phyloP scores from a whole-genome alignment of 1,284 basidiomycete genomes.

The Marasmius tenuissimus region DNA sequence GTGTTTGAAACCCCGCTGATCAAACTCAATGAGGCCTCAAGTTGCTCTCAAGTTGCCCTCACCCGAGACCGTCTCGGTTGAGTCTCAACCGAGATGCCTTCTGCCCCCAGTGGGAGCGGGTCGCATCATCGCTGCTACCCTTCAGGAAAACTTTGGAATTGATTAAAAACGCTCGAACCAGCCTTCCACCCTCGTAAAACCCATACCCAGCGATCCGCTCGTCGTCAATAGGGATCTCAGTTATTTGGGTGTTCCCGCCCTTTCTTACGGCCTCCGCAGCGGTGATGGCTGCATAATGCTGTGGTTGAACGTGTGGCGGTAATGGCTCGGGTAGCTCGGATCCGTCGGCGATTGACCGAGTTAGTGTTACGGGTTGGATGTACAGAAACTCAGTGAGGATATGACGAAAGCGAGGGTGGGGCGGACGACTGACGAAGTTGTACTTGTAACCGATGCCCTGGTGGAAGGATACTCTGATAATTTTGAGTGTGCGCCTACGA shows the following conservation, averaged over 20 bases:
- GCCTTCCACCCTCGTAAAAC: conserved; percentile 47
- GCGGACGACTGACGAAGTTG: conserved; percentile 33
- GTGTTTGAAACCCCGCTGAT: no score
- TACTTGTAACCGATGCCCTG: conserved; percentile 51
- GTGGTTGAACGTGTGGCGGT: conserved; percentile 56
- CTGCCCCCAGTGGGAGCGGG: no score
- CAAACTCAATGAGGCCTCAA: no score
- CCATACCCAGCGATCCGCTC: conserved; percentile 62
- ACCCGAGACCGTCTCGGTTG: no score
- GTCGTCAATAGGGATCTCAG: conserved; percentile 53
- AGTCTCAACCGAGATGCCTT: no score
- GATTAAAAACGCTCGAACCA: conserved; percentile 55
- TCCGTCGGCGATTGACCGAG: conserved; percentile 52
- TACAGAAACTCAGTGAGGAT: conserved; percentile 18
- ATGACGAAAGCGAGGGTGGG: neutral
- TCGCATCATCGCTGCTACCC: conserved; percentile 24
- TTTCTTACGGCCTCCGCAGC: conserved; percentile 39
- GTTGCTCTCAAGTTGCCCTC: no score
- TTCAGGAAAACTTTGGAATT: conserved; percentile 54
- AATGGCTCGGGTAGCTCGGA: conserved; percentile 43
- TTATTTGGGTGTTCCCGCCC: conserved; percentile 36
- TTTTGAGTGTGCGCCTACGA: conserved; percentile 8
- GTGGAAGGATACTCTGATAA: conserved; percentile 44
- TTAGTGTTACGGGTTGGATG: conserved; percentile 57
- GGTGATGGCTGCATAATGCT: conserved; percentile 61